Evolutionary conservation across 2,329 filamentous ascomycete species (phyloP).

Genomic region (Bipolaris gigantea): DNA sequence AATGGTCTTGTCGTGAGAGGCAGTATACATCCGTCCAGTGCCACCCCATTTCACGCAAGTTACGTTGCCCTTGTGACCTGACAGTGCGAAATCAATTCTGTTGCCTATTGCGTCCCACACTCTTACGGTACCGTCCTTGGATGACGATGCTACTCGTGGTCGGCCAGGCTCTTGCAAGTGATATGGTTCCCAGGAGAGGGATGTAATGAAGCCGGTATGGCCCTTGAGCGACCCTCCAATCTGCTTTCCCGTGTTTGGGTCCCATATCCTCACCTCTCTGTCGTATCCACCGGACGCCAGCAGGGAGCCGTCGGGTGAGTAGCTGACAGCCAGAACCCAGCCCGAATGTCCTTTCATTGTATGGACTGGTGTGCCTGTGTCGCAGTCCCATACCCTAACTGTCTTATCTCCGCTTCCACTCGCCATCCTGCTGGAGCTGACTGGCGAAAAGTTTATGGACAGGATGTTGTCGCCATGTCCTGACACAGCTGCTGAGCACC

Average conservation of each 20-base stretch:
- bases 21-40: constrained; percentile 59
- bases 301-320: constrained; percentile 78
- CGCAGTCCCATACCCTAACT: constrained; percentile 90
- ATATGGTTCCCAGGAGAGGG: constrained; percentile 89
- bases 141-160: constrained; percentile 79
- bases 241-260: constrained; percentile 76
- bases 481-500: constrained; percentile 83
- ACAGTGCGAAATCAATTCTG: constrained; percentile 77
- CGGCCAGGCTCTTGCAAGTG: constrained; percentile 76
- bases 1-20: constrained; percentile 86
- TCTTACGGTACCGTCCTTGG: constrained; percentile 85
- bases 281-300: constrained; percentile 94
- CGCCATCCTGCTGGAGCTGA: constrained; percentile 73
- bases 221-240: constrained; percentile 75
- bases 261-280: constrained; percentile 87
- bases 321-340: constrained; percentile 87
- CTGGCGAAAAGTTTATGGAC: constrained; percentile 81
- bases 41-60: constrained; percentile 95
- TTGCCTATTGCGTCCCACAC: constrained; percentile 83
- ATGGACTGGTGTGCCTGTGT: constrained; percentile 84
- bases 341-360: constrained; percentile 85
- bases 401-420: constrained; percentile 91
- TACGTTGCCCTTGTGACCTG: constrained; percentile 85
- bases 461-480: constrained; percentile 93
- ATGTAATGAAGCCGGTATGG: constrained; percentile 87